phyloP scores from a whole-genome alignment of 2,329 filamentous ascomycete genomes.

The Hypoxylon sp. region DNA sequence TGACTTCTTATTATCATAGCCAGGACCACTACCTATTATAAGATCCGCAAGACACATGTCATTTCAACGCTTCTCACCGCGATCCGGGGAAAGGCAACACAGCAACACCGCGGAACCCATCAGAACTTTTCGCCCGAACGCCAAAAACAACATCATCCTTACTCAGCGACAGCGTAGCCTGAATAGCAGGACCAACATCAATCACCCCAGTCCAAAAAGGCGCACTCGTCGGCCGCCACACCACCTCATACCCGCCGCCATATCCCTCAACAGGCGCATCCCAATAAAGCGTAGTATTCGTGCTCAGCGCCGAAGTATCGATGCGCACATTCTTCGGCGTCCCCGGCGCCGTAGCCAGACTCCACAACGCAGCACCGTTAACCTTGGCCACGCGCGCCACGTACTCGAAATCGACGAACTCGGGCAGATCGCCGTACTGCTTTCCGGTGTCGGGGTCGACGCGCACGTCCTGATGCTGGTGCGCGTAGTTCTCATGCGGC shows the following conservation, averaged over 20 bases:
- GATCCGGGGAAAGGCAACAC: slow-evolving; percentile 52
- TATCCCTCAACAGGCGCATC: slow-evolving; percentile 56
- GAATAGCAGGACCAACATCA: slow-evolving; percentile 64
- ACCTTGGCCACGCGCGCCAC: slow-evolving; percentile 68
- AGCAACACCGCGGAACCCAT: slow-evolving; percentile 52
- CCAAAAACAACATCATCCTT: slow-evolving; percentile 74
- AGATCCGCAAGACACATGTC: background rate
- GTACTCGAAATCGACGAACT: slow-evolving; percentile 72
- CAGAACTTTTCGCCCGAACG: slow-evolving; percentile 59
- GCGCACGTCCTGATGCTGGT: slow-evolving; percentile 70
- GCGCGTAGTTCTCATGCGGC: slow-evolving; percentile 69
- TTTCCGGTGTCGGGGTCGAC: slow-evolving; percentile 61
- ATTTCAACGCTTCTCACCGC: slow-evolving; percentile 1
- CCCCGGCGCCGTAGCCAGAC: slow-evolving; percentile 66
- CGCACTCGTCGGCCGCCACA: slow-evolving; percentile 67
- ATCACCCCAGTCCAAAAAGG: slow-evolving; percentile 66
- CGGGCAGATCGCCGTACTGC: slow-evolving; percentile 68
- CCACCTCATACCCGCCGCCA: slow-evolving; percentile 67
- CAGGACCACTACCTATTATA: background rate
- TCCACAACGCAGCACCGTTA: slow-evolving; percentile 69
- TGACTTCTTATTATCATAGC: no score
- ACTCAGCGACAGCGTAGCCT: slow-evolving; percentile 63
- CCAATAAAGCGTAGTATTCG: slow-evolving; percentile 68
- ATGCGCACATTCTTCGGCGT: slow-evolving; percentile 65
- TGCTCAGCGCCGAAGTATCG: slow-evolving; percentile 62